These are phyloP conservation scores for Triangularia setosa DNA, from an alignment of 2,329 filamentous ascomycete species.

Conservation along the genomic window DNA sequence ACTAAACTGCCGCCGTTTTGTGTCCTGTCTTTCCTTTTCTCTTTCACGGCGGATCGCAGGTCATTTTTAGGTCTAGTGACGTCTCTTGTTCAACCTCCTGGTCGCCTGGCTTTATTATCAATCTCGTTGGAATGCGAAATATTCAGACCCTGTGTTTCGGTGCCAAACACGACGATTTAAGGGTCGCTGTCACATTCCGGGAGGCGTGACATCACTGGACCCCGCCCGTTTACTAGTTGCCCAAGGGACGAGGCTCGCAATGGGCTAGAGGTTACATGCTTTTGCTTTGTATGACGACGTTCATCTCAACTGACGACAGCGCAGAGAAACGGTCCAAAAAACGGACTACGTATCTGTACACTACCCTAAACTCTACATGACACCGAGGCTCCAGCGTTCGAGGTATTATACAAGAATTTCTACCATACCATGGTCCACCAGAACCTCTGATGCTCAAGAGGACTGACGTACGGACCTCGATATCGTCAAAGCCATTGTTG, in stretches of 20 bases:
- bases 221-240: not conserved
- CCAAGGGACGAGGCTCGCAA: not conserved
- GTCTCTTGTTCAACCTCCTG: not conserved
- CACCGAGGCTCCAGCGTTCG: not conserved
- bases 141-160: not conserved
- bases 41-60: not conserved
- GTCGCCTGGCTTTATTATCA: not conserved
- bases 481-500: not conserved
- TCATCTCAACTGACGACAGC: not conserved
- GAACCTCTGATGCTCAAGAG: no score
- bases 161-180: not conserved
- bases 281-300: not conserved
- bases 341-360: not conserved
- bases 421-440: not conserved
- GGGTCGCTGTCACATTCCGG: not conserved
- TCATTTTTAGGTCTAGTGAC: not conserved
- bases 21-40: not conserved
- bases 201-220: not conserved
- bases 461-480: not conserved
- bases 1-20: constrained; percentile 15
- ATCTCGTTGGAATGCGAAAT: not conserved
- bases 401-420: not conserved
- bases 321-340: not conserved
- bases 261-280: not conserved
- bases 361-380: not conserved